A percentile compares a stretch with the other conserved stretches of the same genome.
phyloP scores from a whole-genome alignment of 1,284 basidiomycete species.

The Porogramme epimiltina region DNA sequence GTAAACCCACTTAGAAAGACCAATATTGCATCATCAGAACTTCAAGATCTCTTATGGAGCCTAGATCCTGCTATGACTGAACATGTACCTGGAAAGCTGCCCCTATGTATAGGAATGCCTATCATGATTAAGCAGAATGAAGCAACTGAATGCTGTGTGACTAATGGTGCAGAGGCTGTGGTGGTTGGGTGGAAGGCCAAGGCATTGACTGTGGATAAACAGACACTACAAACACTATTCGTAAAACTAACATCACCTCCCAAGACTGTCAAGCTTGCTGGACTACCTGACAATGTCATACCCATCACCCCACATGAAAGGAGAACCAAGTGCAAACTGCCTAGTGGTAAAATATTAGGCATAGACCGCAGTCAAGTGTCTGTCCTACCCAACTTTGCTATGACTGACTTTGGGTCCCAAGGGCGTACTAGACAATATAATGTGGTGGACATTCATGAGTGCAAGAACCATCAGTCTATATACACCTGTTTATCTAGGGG shows the following conservation, averaged over 20 bases:
- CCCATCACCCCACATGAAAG: constrained; percentile 26
- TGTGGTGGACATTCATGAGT: constrained; percentile 34
- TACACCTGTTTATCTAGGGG: constrained; percentile 41
- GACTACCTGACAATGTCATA: constrained; percentile 41
- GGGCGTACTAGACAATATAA: constrained; percentile 38
- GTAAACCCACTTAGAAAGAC: constrained; percentile 3
- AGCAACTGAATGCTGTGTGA: background rate
- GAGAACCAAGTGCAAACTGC: constrained; percentile 22
- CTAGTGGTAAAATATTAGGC: constrained; percentile 28
- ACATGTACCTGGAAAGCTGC: constrained; percentile 32
- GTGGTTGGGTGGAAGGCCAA: constrained; percentile 35
- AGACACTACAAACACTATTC: constrained; percentile 36
- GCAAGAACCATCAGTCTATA: constrained; percentile 32
- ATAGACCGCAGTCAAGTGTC: constrained; percentile 35
- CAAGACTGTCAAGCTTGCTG: constrained; percentile 8
- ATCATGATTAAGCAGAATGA: background rate
- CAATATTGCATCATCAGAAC: constrained; percentile 5
- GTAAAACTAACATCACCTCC: constrained; percentile 36
- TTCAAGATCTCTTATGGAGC: constrained; percentile 34
- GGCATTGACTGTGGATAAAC: constrained; percentile 11
- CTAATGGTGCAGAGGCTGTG: constrained; percentile 36
- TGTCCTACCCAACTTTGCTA: constrained; percentile 42
- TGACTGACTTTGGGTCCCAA: constrained; percentile 44
- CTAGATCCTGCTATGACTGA: constrained; percentile 20
- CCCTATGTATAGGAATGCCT: constrained; percentile 41